phyloP scores from a whole-genome alignment of 805 yeast species.

The Wickerhamomyces kurtzmanii region DNA sequence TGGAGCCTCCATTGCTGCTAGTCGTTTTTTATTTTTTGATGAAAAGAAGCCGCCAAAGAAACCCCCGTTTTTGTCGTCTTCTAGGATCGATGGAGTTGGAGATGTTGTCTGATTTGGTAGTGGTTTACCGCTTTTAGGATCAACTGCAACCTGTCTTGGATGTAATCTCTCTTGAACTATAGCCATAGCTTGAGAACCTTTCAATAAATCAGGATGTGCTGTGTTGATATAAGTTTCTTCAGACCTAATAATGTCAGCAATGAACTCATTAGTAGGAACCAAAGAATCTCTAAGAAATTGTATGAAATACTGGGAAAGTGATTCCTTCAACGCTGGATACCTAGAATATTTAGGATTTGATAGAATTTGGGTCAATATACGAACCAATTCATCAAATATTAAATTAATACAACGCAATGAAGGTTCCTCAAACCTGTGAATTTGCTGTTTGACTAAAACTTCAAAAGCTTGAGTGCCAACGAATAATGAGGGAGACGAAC shows the following conservation, averaged over 20 bases:
- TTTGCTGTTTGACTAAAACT: constrained; percentile 89
- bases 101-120: constrained; percentile 26
- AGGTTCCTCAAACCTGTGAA: constrained; percentile 91
- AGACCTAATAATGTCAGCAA: constrained; percentile 68
- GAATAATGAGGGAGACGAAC: constrained; percentile 91
- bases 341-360: constrained; percentile 76
- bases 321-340: constrained; percentile 86
- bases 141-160: constrained; percentile 64
- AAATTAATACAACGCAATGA: constrained; percentile 78
- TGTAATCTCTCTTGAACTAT: constrained; percentile 80
- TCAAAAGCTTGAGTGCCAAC: constrained; percentile 98
- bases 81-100: constrained; percentile 19
- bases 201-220: constrained; percentile 93
- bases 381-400: constrained; percentile 88
- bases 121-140: constrained; percentile 87
- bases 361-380: constrained; percentile 79
- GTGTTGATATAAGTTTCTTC: constrained; percentile 96
- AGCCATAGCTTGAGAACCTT: constrained; percentile 92
- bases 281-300: constrained; percentile 72
- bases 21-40: constrained; percentile 84
- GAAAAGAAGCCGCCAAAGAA: constrained; percentile 95
- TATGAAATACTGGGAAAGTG: constrained; percentile 70
- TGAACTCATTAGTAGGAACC: constrained; percentile 80
- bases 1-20: constrained; percentile 95
- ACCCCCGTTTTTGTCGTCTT: constrained; percentile 48